Conservation (phyloP, 1,284 basidiomycete genomes). For the Cutaneotrichosporon sp. region DNA sequence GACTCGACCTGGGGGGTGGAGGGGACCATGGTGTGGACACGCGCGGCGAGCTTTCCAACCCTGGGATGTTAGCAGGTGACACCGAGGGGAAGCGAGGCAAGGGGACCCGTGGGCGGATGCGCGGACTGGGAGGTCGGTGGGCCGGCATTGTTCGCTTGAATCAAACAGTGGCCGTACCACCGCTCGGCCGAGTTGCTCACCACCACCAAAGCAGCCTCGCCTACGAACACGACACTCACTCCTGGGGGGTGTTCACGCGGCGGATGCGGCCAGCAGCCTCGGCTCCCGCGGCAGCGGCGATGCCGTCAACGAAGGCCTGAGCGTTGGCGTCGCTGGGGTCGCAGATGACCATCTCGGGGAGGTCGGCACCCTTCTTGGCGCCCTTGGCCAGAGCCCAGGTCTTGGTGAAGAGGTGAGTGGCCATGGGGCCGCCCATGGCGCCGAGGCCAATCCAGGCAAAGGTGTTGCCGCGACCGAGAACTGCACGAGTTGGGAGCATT, state of each 20-base stretch:
- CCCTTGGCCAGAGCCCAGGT: constrained; percentile 23
- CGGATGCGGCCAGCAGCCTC: constrained; percentile 15
- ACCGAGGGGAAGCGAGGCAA: neutral
- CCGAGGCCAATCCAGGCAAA: constrained; percentile 47
- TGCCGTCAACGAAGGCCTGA: constrained; percentile 25
- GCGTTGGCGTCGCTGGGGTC: constrained; percentile 34
- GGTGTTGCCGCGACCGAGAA: constrained; percentile 28
- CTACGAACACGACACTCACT: constrained; percentile 13
- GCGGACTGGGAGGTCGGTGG: too few relatives aligned
- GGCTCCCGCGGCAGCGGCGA: constrained; percentile 5
- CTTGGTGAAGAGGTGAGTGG: constrained; percentile 45
- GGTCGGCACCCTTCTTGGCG: constrained; percentile 1
- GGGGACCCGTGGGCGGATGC: too few relatives aligned
- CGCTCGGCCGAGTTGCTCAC: neutral
- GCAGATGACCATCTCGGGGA: constrained; percentile 39
- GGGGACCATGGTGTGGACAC: constrained; percentile 53
- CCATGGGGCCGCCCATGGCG: constrained; percentile 46
- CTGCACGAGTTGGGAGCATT: constrained; percentile 31
- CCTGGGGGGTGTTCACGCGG: constrained; percentile 6
- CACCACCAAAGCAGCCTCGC: too few relatives aligned
- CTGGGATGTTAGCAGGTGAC: constrained; percentile 22
- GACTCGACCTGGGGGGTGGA: constrained; percentile 49
- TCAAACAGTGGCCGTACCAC: too few relatives aligned
- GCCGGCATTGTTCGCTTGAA: too few relatives aligned
- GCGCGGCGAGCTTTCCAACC: constrained; percentile 45